Conservation (phyloP, 2,329 filamentous ascomycete genomes). For the Tolypocladium sp. region DNA sequence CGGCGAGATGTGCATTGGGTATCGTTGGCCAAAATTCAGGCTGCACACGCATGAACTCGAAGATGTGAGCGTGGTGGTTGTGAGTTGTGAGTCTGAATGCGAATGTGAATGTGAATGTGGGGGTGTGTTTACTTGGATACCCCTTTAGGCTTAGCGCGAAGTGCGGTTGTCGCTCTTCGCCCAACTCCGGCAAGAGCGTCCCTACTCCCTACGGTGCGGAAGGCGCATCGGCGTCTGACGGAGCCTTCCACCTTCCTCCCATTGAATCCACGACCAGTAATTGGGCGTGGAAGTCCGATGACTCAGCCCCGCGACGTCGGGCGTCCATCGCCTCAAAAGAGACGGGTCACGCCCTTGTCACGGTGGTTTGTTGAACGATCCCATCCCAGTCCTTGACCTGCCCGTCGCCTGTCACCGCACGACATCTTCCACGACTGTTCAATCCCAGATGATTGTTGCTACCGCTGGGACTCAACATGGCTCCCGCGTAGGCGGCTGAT, state of each 20-base stretch:
- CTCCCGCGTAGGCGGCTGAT: background rate
- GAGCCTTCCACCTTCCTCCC: background rate
- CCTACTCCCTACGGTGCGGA: background rate
- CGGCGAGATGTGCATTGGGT: no score
- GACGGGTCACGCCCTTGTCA: background rate
- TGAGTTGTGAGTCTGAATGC: background rate
- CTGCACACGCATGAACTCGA: background rate
- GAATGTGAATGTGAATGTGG: background rate
- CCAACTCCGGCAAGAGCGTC: background rate
- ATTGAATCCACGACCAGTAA: background rate
- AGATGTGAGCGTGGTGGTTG: background rate
- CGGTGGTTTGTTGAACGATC: background rate
- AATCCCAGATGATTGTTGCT: background rate
- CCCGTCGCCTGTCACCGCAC: background rate
- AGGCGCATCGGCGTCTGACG: background rate
- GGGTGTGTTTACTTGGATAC: background rate
- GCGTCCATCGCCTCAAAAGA: background rate
- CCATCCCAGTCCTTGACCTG: background rate
- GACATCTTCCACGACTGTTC: background rate
- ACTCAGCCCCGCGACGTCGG: background rate
- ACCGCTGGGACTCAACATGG: background rate
- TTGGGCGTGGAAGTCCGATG: background rate
- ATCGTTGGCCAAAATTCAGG: no score
- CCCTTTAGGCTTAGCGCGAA: background rate
- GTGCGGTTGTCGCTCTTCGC: background rate